Evolutionary conservation across 768 basidiomycete genomes (phyloP), one percentile per base, ranked within the genome.

Genomic region (Phylloporus sp.): DNA sequence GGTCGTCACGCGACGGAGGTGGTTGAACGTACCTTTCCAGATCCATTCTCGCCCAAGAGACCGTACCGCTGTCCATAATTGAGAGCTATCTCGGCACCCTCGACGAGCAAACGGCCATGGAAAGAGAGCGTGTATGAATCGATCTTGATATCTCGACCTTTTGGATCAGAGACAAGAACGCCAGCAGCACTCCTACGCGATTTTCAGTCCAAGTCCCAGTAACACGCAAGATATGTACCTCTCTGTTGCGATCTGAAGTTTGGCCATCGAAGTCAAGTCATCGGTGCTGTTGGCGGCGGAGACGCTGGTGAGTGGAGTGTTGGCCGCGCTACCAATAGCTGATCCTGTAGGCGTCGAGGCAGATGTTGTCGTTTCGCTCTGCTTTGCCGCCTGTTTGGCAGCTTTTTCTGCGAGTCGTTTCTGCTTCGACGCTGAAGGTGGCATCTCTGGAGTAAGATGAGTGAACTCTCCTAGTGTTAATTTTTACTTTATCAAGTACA

Each of bases 141-240:
- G 59, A 98, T 94, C 73, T 97, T 97, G 78, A 99, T 86, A 73
- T 99, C 96, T 45, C 96, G 85, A 40, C 85, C 80, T 68, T 97
- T 93, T 36, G 77, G 66, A 69, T 99, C 96, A 14, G 93, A 96
- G 36, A 92, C 84, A 22, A 98, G 77, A 17, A 97, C 94, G 48
- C 96, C 96, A 21, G 86, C 77, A 15, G 92, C 85, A 59, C 87
- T 90, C 83, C 90, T 91, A 55, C 31, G 22, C 24, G 20, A 38
- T 43, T 37, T 37, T 65, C 46, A 49, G 22, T 46, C 39, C 14
- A 38, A n/a, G 24, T 6, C 10, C 28, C 18, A 17, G 13, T 0
- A 2, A 6, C 10, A 26, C 6, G 18, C 9, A 9, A 4, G 14
- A 22, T 13, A 48, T 73, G 24, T 53, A 91, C 87, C 95, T 80